phyloP scores from a whole-genome alignment of 129 eudicot species.

The Flaveria robusta region DNA sequence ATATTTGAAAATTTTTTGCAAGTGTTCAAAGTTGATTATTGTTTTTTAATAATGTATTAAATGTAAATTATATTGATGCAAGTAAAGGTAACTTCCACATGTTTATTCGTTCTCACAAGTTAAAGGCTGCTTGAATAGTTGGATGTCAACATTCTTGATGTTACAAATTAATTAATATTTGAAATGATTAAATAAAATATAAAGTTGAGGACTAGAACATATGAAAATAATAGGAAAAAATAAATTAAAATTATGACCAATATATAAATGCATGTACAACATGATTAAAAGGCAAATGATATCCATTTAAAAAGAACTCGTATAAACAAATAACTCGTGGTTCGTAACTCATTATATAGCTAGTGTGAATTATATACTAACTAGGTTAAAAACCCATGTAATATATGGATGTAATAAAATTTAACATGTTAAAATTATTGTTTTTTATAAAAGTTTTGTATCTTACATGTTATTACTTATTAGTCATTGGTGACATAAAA shows the following conservation, averaged over 20 bases:
- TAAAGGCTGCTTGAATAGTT: neutral
- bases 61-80: neutral
- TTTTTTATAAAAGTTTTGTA: too few species aligned
- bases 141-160: constrained; percentile 4
- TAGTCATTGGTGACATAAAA: too few species aligned
- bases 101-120: constrained; percentile 1
- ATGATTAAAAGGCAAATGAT: too few species aligned
- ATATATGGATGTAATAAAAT: too few species aligned
- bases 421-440: too few species aligned
- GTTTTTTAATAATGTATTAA: neutral
- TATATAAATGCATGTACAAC: neutral
- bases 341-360: too few species aligned
- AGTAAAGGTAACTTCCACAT: neutral
- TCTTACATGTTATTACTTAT: too few species aligned
- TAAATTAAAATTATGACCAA: neutral
- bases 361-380: too few species aligned
- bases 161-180: neutral
- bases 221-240: neutral
- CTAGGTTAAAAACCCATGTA: too few species aligned
- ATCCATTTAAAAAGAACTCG: too few species aligned
- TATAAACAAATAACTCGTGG: too few species aligned
- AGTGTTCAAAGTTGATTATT: neutral
- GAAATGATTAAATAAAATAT: neutral
- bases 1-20: neutral
- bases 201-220: neutral